phyloP scores from a whole-genome alignment of 495 filamentous ascomycete species.

The Aspergillus avenaceus region DNA sequence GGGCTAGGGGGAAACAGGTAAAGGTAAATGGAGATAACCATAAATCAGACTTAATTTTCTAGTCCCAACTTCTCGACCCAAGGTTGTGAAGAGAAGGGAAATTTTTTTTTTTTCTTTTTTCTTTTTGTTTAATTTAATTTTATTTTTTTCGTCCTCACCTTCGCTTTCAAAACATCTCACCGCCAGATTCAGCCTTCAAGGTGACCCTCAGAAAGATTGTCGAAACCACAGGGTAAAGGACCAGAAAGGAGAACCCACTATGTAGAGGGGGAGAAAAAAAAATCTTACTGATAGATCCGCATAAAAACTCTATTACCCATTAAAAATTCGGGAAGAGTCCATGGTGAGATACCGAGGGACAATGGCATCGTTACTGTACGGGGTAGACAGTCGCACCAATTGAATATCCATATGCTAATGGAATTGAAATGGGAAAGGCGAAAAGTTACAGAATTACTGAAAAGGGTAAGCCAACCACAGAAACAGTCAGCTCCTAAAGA shows the following conservation, averaged over 20 bases:
- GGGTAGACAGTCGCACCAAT: neutral
- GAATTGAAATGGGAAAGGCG: neutral
- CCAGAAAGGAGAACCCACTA: neutral
- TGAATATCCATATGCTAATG: neutral
- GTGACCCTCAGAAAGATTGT: neutral
- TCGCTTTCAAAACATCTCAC: neutral
- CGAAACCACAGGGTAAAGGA: neutral
- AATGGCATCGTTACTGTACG: neutral
- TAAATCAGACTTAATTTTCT: neutral
- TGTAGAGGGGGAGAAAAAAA: neutral
- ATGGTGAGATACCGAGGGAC: neutral
- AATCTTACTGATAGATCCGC: neutral
- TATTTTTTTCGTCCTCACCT: too few relatives aligned
- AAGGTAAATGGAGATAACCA: neutral
- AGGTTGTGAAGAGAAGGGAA: too few relatives aligned
- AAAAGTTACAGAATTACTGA: conserved; percentile 18
- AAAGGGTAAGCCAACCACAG: conserved; percentile 3
- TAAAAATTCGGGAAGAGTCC: neutral
- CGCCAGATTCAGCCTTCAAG: neutral
- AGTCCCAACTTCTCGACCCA: too few relatives aligned
- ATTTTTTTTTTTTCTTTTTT: too few relatives aligned
- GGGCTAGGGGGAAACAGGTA: neutral
- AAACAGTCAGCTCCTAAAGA: neutral
- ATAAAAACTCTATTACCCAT: neutral
- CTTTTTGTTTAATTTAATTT: too few relatives aligned